phyloP scores from a whole-genome alignment of 305 asterid genomes.

The Fraxinus floribunda region DNA sequence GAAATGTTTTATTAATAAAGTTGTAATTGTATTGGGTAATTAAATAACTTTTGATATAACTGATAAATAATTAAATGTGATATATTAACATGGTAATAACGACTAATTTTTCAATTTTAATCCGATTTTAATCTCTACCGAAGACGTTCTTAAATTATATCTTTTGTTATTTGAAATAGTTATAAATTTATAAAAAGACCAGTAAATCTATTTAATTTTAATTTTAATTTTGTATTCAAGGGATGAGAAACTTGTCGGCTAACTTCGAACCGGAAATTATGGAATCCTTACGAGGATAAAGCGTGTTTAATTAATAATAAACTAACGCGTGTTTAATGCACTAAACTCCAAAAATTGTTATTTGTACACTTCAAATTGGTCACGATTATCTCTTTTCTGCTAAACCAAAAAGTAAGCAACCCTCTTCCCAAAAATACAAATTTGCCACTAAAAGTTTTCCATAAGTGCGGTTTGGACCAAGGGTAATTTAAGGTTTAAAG shows the following conservation, averaged over 20 bases:
- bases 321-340: conserved; percentile 22
- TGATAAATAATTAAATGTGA: too few species aligned
- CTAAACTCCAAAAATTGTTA: conserved; percentile 28
- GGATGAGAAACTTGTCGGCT: neutral
- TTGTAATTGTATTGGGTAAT: too few species aligned
- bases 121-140: too few species aligned
- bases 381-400: neutral
- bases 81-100: too few species aligned
- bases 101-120: too few species aligned
- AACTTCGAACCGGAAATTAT: neutral
- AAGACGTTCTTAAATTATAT: too few species aligned
- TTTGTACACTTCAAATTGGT: neutral
- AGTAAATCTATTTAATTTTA: too few species aligned
- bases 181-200: too few species aligned
- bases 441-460: neutral
- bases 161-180: too few species aligned
- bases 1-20: too few species aligned
- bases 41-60: too few species aligned
- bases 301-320: conserved; percentile 9
- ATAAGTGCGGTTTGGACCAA: neutral
- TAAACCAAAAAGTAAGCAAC: neutral
- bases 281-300: neutral
- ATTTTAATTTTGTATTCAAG: neutral
- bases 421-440: neutral
- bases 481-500: neutral